These are phyloP conservation scores for Pseudogymnoascus sp. DNA, from an alignment of 2,329 filamentous ascomycete genomes.

Conservation along the genomic window DNA sequence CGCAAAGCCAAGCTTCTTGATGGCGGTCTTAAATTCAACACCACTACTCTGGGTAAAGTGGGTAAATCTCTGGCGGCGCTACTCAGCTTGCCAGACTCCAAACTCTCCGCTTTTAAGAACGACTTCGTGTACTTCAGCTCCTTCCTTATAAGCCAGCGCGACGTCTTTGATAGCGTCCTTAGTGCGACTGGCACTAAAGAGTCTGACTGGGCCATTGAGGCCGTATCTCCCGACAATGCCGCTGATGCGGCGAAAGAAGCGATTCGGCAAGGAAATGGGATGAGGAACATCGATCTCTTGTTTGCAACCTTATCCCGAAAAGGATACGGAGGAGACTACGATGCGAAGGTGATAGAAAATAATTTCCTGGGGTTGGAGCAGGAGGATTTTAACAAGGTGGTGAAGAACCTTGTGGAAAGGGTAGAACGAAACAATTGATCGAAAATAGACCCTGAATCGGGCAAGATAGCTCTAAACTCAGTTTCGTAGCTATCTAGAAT, in stretches of 20 bases:
- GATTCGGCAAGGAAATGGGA: neutral
- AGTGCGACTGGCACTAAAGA: constrained; percentile 20
- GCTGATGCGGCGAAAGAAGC: neutral
- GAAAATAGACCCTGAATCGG: neutral
- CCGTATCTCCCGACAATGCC: neutral
- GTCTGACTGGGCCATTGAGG: constrained; percentile 19
- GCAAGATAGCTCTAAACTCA: neutral
- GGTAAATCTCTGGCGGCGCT: constrained; percentile 45
- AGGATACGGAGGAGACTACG: neutral
- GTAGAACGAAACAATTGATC: neutral
- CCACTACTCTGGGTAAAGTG: constrained; percentile 41
- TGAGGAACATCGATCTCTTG: neutral
- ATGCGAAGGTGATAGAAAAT: neutral
- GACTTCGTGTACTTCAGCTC: constrained; percentile 34
- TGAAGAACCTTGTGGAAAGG: neutral
- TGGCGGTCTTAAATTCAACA: constrained; percentile 38
- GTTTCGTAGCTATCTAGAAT: neutral
- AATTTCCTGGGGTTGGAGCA: neutral
- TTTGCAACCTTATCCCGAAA: neutral
- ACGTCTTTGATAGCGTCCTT: constrained; percentile 33
- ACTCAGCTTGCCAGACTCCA: constrained; percentile 32
- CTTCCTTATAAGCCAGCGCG: constrained; percentile 39
- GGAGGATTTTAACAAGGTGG: neutral
- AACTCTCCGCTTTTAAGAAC: constrained; percentile 34
- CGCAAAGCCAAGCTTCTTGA: constrained; percentile 39